Conservation (phyloP, 2,329 filamentous ascomycete species). For the Microsporum audouinii region DNA sequence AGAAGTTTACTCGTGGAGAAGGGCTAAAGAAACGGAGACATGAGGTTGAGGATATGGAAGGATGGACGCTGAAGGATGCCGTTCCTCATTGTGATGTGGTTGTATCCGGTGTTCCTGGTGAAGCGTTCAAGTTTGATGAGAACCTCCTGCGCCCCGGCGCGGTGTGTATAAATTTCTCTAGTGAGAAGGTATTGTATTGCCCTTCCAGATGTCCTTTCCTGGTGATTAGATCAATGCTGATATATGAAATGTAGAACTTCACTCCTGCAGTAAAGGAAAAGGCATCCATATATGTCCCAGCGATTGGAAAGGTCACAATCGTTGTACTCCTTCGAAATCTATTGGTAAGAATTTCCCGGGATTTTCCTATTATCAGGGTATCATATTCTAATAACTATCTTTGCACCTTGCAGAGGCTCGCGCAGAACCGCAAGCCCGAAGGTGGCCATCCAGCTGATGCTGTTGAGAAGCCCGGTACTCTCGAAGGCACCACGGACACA, state of each 20-base stretch:
- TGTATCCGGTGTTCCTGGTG: conserved; percentile 80
- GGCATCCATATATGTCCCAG: conserved; percentile 91
- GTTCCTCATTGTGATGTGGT: conserved; percentile 85
- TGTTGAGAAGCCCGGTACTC: conserved; percentile 31
- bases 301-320: conserved; percentile 96
- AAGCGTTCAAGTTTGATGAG: conserved; percentile 80
- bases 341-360: conserved; percentile 48
- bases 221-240: background rate
- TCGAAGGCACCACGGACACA: conserved; percentile 20
- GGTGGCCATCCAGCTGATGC: conserved; percentile 32
- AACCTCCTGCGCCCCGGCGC: conserved; percentile 75
- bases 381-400: conserved; percentile 5
- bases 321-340: conserved; percentile 81
- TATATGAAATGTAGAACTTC: conserved; percentile 54
- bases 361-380: background rate
- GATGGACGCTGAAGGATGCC: conserved; percentile 67
- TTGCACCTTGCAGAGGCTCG: conserved; percentile 25
- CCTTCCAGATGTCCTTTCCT: background rate
- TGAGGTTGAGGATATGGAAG: conserved; percentile 72
- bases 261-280: conserved; percentile 82
- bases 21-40: conserved; percentile 78
- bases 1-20: conserved; percentile 80
- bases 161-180: conserved; percentile 98
- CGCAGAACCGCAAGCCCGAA: conserved; percentile 33
- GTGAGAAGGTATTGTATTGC: conserved; percentile 51